Percentiles rank a stretch among this genome's conserved stretches.
Evolutionary conservation across 1,139 yeast species (phyloP).

Genomic region (Kazachstania sp.): DNA sequence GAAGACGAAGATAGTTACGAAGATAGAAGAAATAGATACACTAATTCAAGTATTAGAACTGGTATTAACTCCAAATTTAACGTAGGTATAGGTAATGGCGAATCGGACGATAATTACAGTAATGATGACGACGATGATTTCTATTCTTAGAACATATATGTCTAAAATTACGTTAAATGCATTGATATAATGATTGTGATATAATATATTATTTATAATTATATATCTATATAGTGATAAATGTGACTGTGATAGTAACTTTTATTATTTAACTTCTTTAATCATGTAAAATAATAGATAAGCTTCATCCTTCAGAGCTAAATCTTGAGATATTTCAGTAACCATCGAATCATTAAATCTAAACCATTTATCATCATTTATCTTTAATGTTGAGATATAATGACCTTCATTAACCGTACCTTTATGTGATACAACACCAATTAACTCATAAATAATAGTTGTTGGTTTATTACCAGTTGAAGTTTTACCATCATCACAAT

Average conservation of each 20-base stretch:
- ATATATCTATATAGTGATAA: not conserved
- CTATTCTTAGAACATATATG: slow-evolving; percentile 29
- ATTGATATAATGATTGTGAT: not conserved
- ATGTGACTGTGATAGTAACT: not conserved
- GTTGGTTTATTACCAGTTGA: slow-evolving; percentile 14
- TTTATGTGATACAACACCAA: slow-evolving; percentile 78
- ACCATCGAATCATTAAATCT: slow-evolving; percentile 86
- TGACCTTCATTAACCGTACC: slow-evolving; percentile 96
- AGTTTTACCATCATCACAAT: slow-evolving; percentile 34
- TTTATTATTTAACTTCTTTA: slow-evolving; percentile 16
- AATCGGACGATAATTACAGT: slow-evolving; percentile 40
- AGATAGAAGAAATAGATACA: slow-evolving; percentile 43
- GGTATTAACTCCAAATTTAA: slow-evolving; percentile 41
- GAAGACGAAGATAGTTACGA: slow-evolving; percentile 47
- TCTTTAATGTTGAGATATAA: slow-evolving; percentile 72
- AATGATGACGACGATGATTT: slow-evolving; percentile 33
- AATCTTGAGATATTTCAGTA: slow-evolving; percentile 53
- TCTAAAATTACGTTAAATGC: not conserved
- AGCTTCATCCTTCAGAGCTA: slow-evolving; percentile 63
- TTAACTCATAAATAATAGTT: slow-evolving; percentile 57
- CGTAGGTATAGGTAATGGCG: slow-evolving; percentile 32
- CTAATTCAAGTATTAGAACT: slow-evolving; percentile 35
- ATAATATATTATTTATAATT: not conserved
- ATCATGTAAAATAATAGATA: slow-evolving; percentile 73
- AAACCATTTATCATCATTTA: slow-evolving; percentile 69